Base-by-base conservation (phyloP, 2,329 filamentous ascomycete genomes). In the Xylaria polymorpha region DNA sequence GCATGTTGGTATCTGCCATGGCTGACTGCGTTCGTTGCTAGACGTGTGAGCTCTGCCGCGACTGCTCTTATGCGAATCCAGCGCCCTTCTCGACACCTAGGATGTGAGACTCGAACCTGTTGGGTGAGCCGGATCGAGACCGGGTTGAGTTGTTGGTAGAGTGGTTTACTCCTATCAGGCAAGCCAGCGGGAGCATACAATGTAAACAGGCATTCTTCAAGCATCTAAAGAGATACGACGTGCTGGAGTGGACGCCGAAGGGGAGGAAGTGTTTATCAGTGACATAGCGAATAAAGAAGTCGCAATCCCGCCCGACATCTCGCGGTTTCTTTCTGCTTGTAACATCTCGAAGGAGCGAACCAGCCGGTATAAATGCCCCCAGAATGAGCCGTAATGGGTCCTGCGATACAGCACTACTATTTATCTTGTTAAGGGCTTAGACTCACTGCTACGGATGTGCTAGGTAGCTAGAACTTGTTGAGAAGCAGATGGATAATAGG, bases 1-100 rank as follows among this genome's bases (percentile, higher is more conserved):
- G 9, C 29, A 51, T 48, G 43, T 18, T 39, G 14, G 15, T 10
- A 22, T 64, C 51, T 48, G 20, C 41, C 61, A 59, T 70, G 41
- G 39, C 22, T 46, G 37, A 9, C 6, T 41, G 29, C 4, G 14
- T n/a, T 32, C 32, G 22, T 18, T 37, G 18, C 9, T 20, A 35
- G 22, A 51, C 25, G 25, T 44, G 12, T 32, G 4, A 22, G 14
- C 15, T 44, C 6, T 25, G 35, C 14, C 10, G 25, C 6, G 6
- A 14, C 12, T 56, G 18, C 32, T 56, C 10, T 56, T 39, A 2
- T 22, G 6, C 9, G n/a, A 39, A 14, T 20, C 1, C 2, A 15
- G n/a, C 39, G 22, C 14, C 18, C 20, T 56, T 39, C 8, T 56
- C 20, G 15, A 58, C 15, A 9, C 22, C 3, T 20, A 18, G 22